phyloP scores from a whole-genome alignment of 306 rosid genomes.

The Castanospermum australe region DNA sequence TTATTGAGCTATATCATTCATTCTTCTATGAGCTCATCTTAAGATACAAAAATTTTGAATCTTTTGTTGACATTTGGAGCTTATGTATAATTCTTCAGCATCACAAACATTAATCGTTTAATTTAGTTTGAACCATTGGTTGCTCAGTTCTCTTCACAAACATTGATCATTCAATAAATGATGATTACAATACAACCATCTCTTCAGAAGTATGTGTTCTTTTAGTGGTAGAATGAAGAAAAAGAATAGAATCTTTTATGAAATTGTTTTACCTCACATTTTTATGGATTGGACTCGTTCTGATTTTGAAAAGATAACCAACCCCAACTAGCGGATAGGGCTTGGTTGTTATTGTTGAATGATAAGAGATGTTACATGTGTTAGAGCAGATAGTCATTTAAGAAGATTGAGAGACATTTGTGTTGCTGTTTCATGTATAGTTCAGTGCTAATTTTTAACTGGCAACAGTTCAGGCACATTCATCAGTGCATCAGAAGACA shows the following conservation, averaged over 20 bases:
- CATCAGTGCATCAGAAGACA: constrained; percentile 56
- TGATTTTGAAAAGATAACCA: neutral
- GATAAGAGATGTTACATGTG: neutral
- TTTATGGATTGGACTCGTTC: neutral
- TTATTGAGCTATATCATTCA: neutral
- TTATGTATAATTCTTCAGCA: neutral
- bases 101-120: neutral
- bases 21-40: neutral
- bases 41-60: neutral
- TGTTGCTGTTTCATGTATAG: neutral
- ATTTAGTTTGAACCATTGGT: neutral
- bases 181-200: neutral
- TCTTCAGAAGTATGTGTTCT: neutral
- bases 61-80: neutral
- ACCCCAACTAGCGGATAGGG: no score
- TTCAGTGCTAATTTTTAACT: constrained; percentile 4
- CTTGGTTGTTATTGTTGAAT: no score
- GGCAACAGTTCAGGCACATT: constrained; percentile 59
- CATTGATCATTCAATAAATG: neutral
- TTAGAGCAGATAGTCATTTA: neutral
- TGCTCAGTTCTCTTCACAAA: neutral
- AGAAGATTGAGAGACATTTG: neutral
- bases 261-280: neutral
- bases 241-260: neutral
- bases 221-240: neutral